A percentile compares a stretch with the other conserved stretches of the same genome.
Conservation (phyloP, 768 basidiomycete species). For the Pleurotus djamor region DNA sequence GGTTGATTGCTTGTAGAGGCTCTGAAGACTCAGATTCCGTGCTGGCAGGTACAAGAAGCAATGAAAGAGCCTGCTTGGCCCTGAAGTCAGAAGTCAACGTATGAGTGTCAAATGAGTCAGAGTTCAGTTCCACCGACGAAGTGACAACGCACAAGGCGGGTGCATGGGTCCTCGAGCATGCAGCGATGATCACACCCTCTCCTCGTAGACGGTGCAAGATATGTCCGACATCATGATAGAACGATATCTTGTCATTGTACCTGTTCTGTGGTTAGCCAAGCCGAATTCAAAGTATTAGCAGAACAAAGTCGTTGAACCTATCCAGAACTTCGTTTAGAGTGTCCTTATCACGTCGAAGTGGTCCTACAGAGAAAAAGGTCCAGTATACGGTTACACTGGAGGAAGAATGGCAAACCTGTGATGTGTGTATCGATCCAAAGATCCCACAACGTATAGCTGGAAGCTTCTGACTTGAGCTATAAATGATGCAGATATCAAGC, state of each 20-base stretch:
- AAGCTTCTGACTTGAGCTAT: neutral
- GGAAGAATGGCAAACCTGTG: slow-evolving; percentile 32
- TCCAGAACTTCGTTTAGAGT: slow-evolving; percentile 50
- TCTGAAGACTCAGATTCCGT: slow-evolving; percentile 17
- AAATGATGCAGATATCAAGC: neutral
- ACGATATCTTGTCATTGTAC: slow-evolving; percentile 53
- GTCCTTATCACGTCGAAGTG: slow-evolving; percentile 47
- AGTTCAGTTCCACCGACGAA: no score
- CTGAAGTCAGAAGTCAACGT: neutral
- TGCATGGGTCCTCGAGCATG: slow-evolving; percentile 72
- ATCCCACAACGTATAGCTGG: slow-evolving; percentile 79
- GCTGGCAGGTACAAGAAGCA: slow-evolving; percentile 51
- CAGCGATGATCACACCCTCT: slow-evolving; percentile 56
- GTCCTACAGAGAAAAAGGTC: slow-evolving; percentile 28
- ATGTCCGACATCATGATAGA: slow-evolving; percentile 75
- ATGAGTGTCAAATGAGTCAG: no score
- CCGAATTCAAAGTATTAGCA: neutral
- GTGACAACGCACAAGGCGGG: slow-evolving; percentile 49
- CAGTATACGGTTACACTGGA: neutral
- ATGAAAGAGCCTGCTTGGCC: slow-evolving; percentile 70
- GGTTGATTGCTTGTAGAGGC: slow-evolving; percentile 48
- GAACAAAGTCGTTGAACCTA: slow-evolving; percentile 24
- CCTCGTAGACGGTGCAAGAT: slow-evolving; percentile 61
- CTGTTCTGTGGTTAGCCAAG: slow-evolving; percentile 24
- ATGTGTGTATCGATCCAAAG: slow-evolving; percentile 87